A percentile compares a stretch with the other conserved stretches of the same genome.
phyloP scores from a whole-genome alignment of 768 basidiomycete genomes.

The Amyloporia xantha region DNA sequence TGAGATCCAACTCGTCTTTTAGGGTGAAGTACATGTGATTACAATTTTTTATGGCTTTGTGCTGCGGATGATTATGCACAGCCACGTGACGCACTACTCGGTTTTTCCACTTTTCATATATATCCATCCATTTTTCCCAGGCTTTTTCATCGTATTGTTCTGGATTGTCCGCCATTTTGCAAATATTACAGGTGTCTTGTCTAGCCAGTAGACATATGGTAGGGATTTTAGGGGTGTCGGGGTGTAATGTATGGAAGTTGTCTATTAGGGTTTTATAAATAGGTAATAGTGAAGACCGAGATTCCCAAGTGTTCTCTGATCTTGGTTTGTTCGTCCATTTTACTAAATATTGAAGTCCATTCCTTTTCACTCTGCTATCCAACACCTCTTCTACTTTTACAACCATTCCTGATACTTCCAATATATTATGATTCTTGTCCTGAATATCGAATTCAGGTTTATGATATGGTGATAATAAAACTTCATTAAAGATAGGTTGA shows the following conservation, averaged over 20 bases:
- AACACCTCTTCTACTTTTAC: not conserved
- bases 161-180: not conserved
- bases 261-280: not conserved
- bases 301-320: not conserved
- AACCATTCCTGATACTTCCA: not conserved
- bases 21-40: not conserved
- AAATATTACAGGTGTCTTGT: not conserved
- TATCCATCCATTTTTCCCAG: not conserved
- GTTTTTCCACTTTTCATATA: not conserved
- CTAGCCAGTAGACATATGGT: not conserved
- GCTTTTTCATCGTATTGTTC: not conserved
- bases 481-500: slow-evolving; percentile 34
- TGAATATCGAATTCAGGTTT: not conserved
- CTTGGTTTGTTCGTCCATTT: not conserved
- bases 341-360: not conserved
- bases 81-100: no score
- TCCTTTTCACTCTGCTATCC: not conserved
- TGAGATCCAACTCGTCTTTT: not conserved
- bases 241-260: not conserved
- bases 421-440: not conserved
- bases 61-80: not conserved
- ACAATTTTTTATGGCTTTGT: not conserved
- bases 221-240: not conserved
- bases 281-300: not conserved
- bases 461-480: slow-evolving; percentile 19